Evolutionary conservation across 352 stramenopile genomes (phyloP), one percentile per base, ranked within the genome.

Genomic region (Phytopythium boreale): DNA sequence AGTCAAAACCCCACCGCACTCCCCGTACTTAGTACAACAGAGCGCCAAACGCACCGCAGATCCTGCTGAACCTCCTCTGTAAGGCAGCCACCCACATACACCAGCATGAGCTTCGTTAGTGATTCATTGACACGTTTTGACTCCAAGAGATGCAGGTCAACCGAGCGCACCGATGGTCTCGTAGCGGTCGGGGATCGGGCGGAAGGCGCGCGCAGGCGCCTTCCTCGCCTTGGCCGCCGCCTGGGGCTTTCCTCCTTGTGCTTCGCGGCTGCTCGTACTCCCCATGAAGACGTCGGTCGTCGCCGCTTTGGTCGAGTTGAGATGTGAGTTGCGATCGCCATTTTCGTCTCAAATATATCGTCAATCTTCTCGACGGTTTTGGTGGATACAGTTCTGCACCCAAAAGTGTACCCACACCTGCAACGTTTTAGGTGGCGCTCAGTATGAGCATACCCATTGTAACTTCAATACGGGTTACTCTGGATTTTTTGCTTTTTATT

Each of bases 111-210:
- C 5, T n/a, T 19, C 12, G 43, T 49, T 22, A 49, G 43, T n/a
- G n/a, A n/a, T n/a, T n/a, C n/a, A n/a, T n/a, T 49, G 19, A 14
- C n/a, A 7, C 29, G 7, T 34, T 34, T 34, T 7, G 3, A 9
- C 19, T 27, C 44, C 19, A 12, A 51, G 24, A 26, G 44, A n/a
- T n/a, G n/a, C n/a, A n/a, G n/a, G n/a, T n/a, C 5, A 61, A 61
- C 19, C 36, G 7, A 61, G n/a, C 56, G 24, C 63, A 87, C 80
- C 73, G 41, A 82, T 78, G 14, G 80, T 87, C 61, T 88, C 77
- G 64, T 87, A 89, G 59, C 75, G 74, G 64, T 87, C 80, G 15
- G 69, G 75, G 66, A 88, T 84, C 27, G 69, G 64, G 2, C 70
- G 67, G 61, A 88, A 88, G 2, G 63, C 58, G 15, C 14, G n/a